A percentile compares a stretch with the other conserved stretches of the same genome.
These are phyloP conservation scores for Laetiporus sulphureus DNA, from an alignment of 1,284 basidiomycete species.

Conservation along the genomic window DNA sequence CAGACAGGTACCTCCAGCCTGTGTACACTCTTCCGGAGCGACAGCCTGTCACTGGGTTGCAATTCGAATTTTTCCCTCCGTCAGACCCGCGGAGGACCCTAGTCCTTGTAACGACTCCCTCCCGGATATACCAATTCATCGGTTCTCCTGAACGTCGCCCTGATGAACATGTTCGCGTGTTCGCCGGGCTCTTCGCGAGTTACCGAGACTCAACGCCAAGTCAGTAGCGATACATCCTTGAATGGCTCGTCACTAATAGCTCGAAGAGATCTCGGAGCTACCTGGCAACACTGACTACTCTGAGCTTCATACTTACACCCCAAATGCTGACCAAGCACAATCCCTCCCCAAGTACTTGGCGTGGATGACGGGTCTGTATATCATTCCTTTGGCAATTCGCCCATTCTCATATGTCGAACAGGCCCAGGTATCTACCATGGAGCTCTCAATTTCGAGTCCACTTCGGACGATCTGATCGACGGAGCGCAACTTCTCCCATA, in stretches of 20 bases:
- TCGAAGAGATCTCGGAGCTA: constrained; percentile 77
- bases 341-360: constrained; percentile 68
- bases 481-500: constrained; percentile 67
- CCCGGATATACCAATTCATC: constrained; percentile 88
- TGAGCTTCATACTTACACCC: constrained; percentile 72
- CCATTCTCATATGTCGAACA: constrained; percentile 24
- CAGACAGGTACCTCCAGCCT: constrained; percentile 73
- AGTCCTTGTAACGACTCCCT: constrained; percentile 82
- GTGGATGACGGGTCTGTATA: constrained; percentile 79
- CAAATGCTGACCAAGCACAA: constrained; percentile 60
- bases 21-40: constrained; percentile 78
- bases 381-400: not conserved
- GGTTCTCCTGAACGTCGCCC: constrained; percentile 60
- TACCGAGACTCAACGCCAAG: constrained; percentile 77
- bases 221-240: constrained; percentile 33
- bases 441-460: constrained; percentile 57
- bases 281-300: constrained; percentile 72
- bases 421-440: constrained; percentile 86
- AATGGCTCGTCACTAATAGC: constrained; percentile 16
- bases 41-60: constrained; percentile 76
- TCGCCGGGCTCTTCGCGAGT: constrained; percentile 65
- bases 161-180: constrained; percentile 74
- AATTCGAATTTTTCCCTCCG: constrained; percentile 70
- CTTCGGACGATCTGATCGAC: constrained; percentile 74
- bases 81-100: constrained; percentile 54